phyloP scores from a whole-genome alignment of 2,329 filamentous ascomycete genomes.

The Camillea tinctor region DNA sequence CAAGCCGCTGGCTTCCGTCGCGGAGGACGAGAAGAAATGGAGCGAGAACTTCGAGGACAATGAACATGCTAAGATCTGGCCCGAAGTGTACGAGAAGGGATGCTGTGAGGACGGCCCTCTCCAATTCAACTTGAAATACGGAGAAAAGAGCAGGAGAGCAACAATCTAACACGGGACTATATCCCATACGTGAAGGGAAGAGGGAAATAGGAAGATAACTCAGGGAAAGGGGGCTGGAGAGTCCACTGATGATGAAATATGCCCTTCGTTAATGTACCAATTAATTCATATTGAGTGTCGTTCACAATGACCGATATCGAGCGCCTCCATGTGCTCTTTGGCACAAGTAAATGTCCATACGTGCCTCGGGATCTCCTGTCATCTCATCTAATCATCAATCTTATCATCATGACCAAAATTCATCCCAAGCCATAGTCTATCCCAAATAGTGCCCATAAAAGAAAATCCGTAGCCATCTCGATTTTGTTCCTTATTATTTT shows the following conservation, averaged over 20 bases:
- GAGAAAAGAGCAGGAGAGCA: too few species aligned
- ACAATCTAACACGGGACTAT: background rate
- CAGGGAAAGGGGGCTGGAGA: background rate
- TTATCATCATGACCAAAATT: background rate
- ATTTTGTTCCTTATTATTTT: background rate
- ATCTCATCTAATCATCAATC: background rate
- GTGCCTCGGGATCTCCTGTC: background rate
- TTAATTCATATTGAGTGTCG: background rate
- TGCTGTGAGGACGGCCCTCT: constrained; percentile 19
- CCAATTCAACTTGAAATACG: constrained; percentile 9
- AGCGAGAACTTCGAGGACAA: background rate
- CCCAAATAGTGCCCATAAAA: background rate
- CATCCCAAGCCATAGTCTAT: background rate
- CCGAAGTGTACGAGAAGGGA: constrained; percentile 19
- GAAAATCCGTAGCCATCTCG: too few species aligned
- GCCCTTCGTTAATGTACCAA: background rate
- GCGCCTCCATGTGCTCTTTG: background rate
- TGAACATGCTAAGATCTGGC: constrained; percentile 9
- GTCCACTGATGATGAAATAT: background rate
- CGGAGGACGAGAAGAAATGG: constrained; percentile 15
- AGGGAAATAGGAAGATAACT: background rate
- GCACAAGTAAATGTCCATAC: background rate
- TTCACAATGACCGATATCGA: background rate
- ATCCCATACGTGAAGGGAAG: background rate
- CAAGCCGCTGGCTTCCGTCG: constrained; percentile 9